phyloP scores from a whole-genome alignment of 441 rosid genomes.

The Gossypium davidsonii region DNA sequence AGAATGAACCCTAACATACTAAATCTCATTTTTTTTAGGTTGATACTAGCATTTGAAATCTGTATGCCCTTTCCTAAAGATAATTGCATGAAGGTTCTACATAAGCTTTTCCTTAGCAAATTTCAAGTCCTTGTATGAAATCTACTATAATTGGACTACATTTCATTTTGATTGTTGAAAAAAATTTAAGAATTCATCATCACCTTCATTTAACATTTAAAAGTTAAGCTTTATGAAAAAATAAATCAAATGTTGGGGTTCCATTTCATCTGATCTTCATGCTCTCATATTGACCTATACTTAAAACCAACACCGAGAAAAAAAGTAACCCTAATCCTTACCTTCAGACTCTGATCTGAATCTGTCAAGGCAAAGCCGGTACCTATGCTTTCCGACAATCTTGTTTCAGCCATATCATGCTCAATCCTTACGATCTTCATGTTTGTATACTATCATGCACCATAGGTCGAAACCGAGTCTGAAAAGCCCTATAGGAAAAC shows the following conservation, averaged over 20 bases:
- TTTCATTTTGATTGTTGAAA: background rate
- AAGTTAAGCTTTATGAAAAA: background rate
- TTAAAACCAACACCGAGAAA: background rate
- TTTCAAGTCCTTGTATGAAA: background rate
- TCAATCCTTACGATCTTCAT: constrained; percentile 19
- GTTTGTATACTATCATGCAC: constrained; percentile 50
- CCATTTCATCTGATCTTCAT: background rate
- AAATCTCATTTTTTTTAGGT: too few species aligned
- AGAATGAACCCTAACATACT: too few species aligned
- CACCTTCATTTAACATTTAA: background rate
- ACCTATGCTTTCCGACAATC: constrained; percentile 18
- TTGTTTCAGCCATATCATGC: constrained; percentile 25
- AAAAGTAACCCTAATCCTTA: background rate
- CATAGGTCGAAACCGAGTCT: constrained; percentile 65
- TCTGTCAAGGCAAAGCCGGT: too few species aligned
- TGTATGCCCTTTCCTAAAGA: too few species aligned
- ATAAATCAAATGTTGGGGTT: too few species aligned
- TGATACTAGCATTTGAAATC: too few species aligned
- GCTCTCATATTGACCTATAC: constrained; percentile 7
- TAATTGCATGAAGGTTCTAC: background rate
- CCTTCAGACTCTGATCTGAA: too few species aligned
- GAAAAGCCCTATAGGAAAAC: constrained; percentile 65
- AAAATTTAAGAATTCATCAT: background rate
- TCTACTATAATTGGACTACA: background rate
- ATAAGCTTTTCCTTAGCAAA: background rate